These are phyloP conservation scores for Oryza glumipatula DNA, from an alignment of 176 grass and related monocot genomes.

Conservation along the genomic window DNA sequence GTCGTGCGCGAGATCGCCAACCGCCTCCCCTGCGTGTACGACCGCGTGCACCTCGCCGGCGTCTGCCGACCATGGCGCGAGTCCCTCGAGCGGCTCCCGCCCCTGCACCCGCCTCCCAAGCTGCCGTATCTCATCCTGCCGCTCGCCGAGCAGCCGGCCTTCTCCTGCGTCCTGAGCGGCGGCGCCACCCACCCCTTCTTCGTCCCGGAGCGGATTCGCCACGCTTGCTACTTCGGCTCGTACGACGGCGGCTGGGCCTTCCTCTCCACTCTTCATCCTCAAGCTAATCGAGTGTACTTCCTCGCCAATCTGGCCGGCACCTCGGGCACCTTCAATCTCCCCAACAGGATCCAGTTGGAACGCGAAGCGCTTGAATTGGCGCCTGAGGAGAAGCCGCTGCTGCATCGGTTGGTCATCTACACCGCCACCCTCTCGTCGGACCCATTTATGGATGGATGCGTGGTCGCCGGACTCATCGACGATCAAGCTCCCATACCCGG, in stretches of 20 bases:
- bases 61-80: background rate
- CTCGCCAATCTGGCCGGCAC: background rate
- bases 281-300: background rate
- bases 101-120: background rate
- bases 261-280: background rate
- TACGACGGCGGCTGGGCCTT: background rate
- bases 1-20: background rate
- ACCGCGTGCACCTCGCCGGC: background rate
- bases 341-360: background rate
- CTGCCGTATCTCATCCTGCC: slow-evolving; percentile 9
- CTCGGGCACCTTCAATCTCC: background rate
- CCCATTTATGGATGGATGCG: background rate
- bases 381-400: too few species aligned
- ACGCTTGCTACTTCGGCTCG: slow-evolving; percentile 2
- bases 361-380: too few species aligned
- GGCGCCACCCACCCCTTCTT: background rate
- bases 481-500: background rate
- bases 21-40: background rate
- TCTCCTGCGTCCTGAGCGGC: slow-evolving; percentile 3
- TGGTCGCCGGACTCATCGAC: background rate
- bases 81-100: slow-evolving; percentile 2
- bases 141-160: background rate
- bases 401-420: background rate
- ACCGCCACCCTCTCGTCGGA: slow-evolving; percentile 4
- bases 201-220: background rate